A percentile compares a stretch with the other conserved stretches of the same genome.
phyloP scores from a whole-genome alignment of 768 basidiomycete species.

The Asterophora parasitica region DNA sequence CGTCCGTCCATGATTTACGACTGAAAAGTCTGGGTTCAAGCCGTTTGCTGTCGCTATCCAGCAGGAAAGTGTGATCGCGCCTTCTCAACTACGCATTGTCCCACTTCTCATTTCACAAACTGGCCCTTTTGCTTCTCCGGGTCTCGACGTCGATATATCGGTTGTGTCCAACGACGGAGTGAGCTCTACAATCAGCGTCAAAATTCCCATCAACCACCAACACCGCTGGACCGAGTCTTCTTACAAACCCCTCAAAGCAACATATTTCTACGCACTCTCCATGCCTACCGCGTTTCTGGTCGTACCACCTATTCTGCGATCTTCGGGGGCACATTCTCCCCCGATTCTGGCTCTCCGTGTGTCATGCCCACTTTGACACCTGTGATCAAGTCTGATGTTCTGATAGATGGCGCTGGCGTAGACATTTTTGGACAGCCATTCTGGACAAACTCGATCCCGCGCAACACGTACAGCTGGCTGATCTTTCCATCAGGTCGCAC shows the following conservation, averaged over 20 bases:
- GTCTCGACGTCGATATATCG: constrained; percentile 34
- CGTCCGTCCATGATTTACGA: neutral
- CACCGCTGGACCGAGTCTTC: constrained; percentile 33
- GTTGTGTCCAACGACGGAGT: constrained; percentile 25
- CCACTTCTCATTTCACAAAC: constrained; percentile 47
- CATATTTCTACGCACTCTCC: constrained; percentile 52
- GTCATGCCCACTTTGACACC: constrained; percentile 18
- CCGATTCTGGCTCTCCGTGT: constrained; percentile 64
- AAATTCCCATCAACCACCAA: constrained; percentile 43
- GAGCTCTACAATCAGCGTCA: constrained; percentile 25
- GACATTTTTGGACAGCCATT: constrained; percentile 52
- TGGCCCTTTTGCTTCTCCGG: constrained; percentile 26
- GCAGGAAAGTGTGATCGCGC: constrained; percentile 39
- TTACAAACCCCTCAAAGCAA: constrained; percentile 41
- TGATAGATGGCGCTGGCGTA: constrained; percentile 81
- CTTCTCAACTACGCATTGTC: constrained; percentile 58
- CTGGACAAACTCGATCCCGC: constrained; percentile 62
- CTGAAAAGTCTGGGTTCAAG: constrained; percentile 12
- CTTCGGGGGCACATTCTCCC: constrained; percentile 25
- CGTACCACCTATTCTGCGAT: constrained; percentile 48
- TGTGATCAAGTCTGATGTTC: neutral
- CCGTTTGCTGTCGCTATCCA: constrained; percentile 26
- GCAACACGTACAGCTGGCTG: constrained; percentile 63
- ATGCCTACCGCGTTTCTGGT: constrained; percentile 55
- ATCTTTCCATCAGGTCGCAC: constrained; percentile 81